Conservation (phyloP, 257 asterid species). For the Voacanga thouarsii region DNA sequence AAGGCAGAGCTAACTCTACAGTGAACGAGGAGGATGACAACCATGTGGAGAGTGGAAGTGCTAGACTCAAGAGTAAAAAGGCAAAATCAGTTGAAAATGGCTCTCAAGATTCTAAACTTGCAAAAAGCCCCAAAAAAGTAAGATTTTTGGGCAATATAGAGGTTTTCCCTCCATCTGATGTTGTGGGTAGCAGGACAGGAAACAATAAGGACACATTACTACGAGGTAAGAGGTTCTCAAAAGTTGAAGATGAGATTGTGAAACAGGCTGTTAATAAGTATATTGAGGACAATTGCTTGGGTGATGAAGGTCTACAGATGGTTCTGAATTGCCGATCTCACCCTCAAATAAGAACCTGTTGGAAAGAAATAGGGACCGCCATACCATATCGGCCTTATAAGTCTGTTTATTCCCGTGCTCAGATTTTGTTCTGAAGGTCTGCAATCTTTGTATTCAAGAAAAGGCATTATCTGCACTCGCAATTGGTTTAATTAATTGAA, state of each 20-base stretch:
- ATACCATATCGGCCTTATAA: conserved; percentile 18
- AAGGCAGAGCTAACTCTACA: neutral
- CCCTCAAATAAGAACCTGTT: conserved; percentile 24
- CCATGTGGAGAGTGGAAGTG: too few species aligned
- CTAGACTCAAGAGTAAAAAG: conserved; percentile 2
- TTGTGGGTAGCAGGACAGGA: neutral
- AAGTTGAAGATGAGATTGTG: conserved; percentile 29
- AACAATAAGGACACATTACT: conserved; percentile 3
- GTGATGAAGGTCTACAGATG: conserved; percentile 30
- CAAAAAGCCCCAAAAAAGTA: conserved; percentile 15
- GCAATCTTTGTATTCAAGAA: too few species aligned
- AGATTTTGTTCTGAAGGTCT: conserved; percentile 22
- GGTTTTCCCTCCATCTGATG: conserved; percentile 17
- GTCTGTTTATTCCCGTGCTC: conserved; percentile 29
- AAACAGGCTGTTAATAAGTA: conserved; percentile 24
- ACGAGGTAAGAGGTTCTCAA: too few species aligned
- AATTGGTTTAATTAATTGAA: too few species aligned
- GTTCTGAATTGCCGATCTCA: conserved; percentile 21
- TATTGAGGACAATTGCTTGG: conserved; percentile 24
- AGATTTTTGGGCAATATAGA: conserved; percentile 14
- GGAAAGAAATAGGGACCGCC: conserved; percentile 25
- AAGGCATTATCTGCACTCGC: too few species aligned
- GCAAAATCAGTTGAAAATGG: neutral
- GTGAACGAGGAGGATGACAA: neutral
- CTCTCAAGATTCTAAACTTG: conserved; percentile 4